These are phyloP conservation scores for Magnolia sinica DNA, from an alignment of 164 flowering plant species.

Conservation along the genomic window DNA sequence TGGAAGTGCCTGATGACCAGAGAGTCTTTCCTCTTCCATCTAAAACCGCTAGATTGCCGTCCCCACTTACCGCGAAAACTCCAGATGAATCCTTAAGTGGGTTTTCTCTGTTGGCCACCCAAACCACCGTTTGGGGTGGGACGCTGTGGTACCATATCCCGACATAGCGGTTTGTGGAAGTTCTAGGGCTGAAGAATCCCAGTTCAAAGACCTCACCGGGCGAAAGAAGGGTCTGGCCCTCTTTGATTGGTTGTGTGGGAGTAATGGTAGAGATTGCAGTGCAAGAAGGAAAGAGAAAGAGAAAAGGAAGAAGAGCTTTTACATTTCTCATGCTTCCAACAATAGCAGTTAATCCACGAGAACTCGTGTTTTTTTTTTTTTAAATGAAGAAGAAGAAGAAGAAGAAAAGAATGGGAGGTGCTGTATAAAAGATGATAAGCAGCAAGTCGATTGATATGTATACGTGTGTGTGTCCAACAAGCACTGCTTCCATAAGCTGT, in stretches of 20 bases:
- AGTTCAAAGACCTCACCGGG: background rate
- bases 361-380: too few relatives aligned
- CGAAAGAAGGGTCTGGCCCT: background rate
- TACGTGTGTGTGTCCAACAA: too few relatives aligned
- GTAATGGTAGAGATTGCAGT: background rate
- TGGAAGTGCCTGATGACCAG: background rate
- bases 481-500: too few relatives aligned
- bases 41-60: conserved; percentile 3
- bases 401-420: too few relatives aligned
- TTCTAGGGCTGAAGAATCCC: background rate
- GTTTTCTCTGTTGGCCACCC: conserved; percentile 10
- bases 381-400: too few relatives aligned
- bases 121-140: background rate
- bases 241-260: background rate
- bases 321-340: background rate
- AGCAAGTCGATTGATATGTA: too few relatives aligned
- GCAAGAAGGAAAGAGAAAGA: background rate
- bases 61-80: background rate
- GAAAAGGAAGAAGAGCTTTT: background rate
- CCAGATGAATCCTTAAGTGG: conserved; percentile 2
- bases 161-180: background rate
- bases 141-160: conserved; percentile 1
- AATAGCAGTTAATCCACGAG: too few relatives aligned
- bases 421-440: too few relatives aligned
- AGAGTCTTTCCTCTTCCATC: background rate